These are phyloP conservation scores for Fraxinus nigra DNA, from an alignment of 305 asterid species.

Conservation along the genomic window DNA sequence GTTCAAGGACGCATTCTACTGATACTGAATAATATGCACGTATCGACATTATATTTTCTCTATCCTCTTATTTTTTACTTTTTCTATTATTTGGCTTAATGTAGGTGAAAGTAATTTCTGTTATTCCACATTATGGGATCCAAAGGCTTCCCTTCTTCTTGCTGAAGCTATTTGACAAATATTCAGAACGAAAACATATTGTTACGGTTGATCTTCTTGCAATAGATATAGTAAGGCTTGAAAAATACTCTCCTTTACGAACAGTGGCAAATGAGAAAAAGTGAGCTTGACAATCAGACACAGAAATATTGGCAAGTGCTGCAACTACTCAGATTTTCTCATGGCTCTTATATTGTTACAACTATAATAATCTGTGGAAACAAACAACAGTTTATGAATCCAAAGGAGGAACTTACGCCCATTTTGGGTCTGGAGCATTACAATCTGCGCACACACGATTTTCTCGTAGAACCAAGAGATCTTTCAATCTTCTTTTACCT, in stretches of 20 bases:
- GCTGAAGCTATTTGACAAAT: background rate
- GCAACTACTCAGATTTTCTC: background rate
- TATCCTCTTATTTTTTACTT: background rate
- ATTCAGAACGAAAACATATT: background rate
- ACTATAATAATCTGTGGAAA: background rate
- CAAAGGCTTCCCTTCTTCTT: background rate
- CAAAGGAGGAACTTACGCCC: conserved; percentile 75
- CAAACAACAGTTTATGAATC: background rate
- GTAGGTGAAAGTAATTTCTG: background rate
- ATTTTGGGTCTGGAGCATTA: conserved; percentile 89
- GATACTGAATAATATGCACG: background rate
- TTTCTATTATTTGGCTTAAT: background rate
- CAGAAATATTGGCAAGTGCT: background rate
- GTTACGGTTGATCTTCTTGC: background rate
- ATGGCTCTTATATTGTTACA: background rate
- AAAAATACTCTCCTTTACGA: background rate
- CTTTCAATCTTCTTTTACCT: conserved; percentile 80
- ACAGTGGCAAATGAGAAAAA: background rate
- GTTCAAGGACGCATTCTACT: background rate
- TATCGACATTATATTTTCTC: background rate
- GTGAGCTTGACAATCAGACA: background rate
- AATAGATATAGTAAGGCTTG: background rate
- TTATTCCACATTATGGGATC: background rate
- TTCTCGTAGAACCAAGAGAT: conserved; percentile 66
- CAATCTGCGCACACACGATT: conserved; percentile 94